Evolutionary conservation across 2,329 filamentous ascomycete species (phyloP), one percentile per base, ranked within the genome.

Genomic region (Botrytis fragariae): DNA sequence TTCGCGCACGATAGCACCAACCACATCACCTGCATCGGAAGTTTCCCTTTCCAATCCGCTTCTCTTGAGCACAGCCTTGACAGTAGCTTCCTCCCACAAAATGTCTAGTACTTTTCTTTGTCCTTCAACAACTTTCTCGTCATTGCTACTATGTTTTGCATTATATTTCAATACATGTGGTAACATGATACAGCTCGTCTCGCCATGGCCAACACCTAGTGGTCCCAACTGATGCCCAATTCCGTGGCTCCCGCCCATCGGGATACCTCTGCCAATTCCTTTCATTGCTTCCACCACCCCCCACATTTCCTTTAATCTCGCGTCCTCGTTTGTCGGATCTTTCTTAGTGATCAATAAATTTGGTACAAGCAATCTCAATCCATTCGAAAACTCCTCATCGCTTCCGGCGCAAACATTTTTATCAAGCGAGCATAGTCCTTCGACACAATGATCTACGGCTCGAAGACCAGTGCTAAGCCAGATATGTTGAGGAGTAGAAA

Each of bases 381-480:
- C 78, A 20, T 74, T 67, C 4, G 42, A 57, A 45, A 77, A 77
- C 12, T 51, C 72, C 22, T 70, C 73, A 22, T 78, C 78, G 12
- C 71, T 75, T 69, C 76, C 74, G 6, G 64, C 45, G 9, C 70
- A 68, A 16, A 70, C 74, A 1, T 74, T 77, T 25, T 67, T 35
- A 62, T 75, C 45, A 1, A 84, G 77, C 1, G 84, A 85, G 74
- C 85, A 88, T 7, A 87, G 78, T 1, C 85, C 85, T 79, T 90
- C 88, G 6, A 90, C 84, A 72, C 87, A 89, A 77, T 89, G 87
- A 76, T 90, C 88, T 0, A 90, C 83, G 0, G 86, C 84, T 14
- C 88, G 82, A 12, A 90, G 82, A 0, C 89, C 89, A 0, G 87
- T 88, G 61, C 85, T 86, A 1, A 90, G 81, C 88, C 88, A 91